phyloP scores from a whole-genome alignment of 495 filamentous ascomycete species.

The Penicillium silybi region DNA sequence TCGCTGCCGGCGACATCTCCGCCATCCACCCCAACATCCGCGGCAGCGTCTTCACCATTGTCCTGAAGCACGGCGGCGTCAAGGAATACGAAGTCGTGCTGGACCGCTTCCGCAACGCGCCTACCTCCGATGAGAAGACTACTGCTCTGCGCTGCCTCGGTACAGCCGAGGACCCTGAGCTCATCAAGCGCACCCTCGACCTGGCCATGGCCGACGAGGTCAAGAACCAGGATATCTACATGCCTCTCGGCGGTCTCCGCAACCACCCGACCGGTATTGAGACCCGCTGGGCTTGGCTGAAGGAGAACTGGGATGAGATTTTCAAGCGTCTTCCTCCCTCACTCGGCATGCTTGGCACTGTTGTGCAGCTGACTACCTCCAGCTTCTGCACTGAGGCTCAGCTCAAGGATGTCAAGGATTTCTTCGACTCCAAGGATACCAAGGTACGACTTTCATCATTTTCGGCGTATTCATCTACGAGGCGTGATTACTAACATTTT shows the following conservation, averaged over 20 bases:
- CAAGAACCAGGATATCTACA: conserved; percentile 94
- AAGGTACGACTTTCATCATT: conserved; percentile 48
- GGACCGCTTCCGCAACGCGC: conserved; percentile 79
- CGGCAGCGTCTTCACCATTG: conserved; percentile 58
- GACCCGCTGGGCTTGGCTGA: conserved; percentile 79
- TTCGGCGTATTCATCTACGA: not conserved
- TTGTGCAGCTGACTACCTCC: conserved; percentile 79
- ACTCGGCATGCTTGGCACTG: conserved; percentile 76
- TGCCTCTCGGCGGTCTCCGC: conserved; percentile 75
- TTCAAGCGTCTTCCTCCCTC: conserved; percentile 73
- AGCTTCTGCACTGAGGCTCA: conserved; percentile 77
- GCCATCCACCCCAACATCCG: conserved; percentile 68
- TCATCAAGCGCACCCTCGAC: conserved; percentile 76
- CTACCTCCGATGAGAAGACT: conserved; percentile 89
- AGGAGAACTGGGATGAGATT: conserved; percentile 78
- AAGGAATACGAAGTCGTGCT: conserved; percentile 70
- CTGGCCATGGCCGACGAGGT: conserved; percentile 77
- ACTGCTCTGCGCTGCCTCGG: conserved; percentile 88
- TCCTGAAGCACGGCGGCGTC: conserved; percentile 56
- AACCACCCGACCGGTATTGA: conserved; percentile 74
- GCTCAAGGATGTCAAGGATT: conserved; percentile 67
- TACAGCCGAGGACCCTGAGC: conserved; percentile 66
- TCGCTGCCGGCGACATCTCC: conserved; percentile 51
- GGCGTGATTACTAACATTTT: conserved; percentile 7
- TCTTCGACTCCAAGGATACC: conserved; percentile 77